Base-by-base conservation (phyloP, 352 stramenopile genomes). In the Pythium oligandrum region DNA sequence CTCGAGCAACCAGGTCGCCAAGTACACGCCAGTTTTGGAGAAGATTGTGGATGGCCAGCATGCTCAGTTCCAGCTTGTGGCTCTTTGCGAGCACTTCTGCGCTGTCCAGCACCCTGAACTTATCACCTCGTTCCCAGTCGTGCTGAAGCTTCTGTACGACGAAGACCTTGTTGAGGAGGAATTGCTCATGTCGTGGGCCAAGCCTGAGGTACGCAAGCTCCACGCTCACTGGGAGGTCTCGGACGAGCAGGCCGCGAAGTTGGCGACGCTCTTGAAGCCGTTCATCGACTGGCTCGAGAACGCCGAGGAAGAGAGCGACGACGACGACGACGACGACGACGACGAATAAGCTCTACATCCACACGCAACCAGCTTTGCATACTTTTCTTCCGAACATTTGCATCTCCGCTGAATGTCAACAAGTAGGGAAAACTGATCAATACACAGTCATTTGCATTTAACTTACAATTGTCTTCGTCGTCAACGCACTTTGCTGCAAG, bases 201-300 rank as follows among this genome's bases (percentile, higher is more conserved):
- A 70, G 34, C 68, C 73, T 51, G 73, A 66, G 63, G 82, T 73
- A 12, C 77, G 83, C 58, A 91, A 86, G 59, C 72, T 91, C 53
- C 91, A 86, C 54, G 80, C 79, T 3, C 85, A 97, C 71, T 91
- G 88, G 74, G 86, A 88, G 46, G 93, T 92, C 48, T 90, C 55
- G 50, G 86, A 95, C 51, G 91, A 98, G 9, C 79, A 88, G 57
- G 79, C 90, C 45, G 76, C 73, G 9, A 81, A 81, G 49, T 73
- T 99, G 43, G 84, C 88, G 55, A 70, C 72, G 10, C 76, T 96
- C 56, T 75, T 97, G 31, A 79, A 97, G 66, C 95, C 95, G 3
- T 98, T 99, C 56, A 86, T 98, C 42, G 93, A 97, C 51, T 99
- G 96, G 96, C 87, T 99, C 35, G 85, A 98, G 80, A 97, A 98